A percentile compares a stretch with the other conserved stretches of the same genome.
Conservation (phyloP, 1,284 basidiomycete genomes). For the Ganoderma meredithae region DNA sequence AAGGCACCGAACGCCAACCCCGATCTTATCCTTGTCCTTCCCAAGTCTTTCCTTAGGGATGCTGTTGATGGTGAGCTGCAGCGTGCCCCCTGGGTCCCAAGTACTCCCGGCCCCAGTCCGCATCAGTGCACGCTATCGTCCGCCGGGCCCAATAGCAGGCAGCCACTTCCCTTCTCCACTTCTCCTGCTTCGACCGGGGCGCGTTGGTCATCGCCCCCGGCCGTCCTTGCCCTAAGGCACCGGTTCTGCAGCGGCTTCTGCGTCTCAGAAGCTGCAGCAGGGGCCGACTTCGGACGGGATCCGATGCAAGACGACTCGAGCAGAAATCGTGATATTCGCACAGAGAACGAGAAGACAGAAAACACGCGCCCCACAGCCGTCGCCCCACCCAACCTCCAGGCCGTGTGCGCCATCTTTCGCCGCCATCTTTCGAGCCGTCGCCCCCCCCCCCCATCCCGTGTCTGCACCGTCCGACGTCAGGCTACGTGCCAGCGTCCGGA, state of each 20-base stretch:
- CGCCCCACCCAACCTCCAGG: background rate
- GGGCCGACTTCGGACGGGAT: background rate
- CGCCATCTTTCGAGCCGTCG: background rate
- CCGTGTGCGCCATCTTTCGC: background rate
- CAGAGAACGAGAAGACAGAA: background rate
- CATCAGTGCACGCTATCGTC: background rate
- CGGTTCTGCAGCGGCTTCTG: background rate
- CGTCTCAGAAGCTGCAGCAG: background rate
- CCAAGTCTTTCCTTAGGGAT: background rate
- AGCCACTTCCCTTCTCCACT: background rate
- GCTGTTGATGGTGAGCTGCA: background rate
- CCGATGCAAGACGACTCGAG: background rate
- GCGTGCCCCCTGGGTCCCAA: background rate
- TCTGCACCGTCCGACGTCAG: background rate
- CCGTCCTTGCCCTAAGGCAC: background rate
- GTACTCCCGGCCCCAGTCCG: background rate
- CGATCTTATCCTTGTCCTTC: constrained; percentile 1
- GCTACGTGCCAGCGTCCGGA: background rate
- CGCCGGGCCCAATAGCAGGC: background rate
- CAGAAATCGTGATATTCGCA: constrained; percentile 1
- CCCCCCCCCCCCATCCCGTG: background rate
- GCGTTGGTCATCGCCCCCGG: constrained; percentile 5
- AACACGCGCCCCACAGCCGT: background rate
- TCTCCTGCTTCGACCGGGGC: background rate
- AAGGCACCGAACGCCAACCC: constrained; percentile 3